A percentile compares a stretch with the other conserved stretches of the same genome.
phyloP scores from a whole-genome alignment of 2,329 filamentous ascomycete genomes.

The Fusarium bactridioides region DNA sequence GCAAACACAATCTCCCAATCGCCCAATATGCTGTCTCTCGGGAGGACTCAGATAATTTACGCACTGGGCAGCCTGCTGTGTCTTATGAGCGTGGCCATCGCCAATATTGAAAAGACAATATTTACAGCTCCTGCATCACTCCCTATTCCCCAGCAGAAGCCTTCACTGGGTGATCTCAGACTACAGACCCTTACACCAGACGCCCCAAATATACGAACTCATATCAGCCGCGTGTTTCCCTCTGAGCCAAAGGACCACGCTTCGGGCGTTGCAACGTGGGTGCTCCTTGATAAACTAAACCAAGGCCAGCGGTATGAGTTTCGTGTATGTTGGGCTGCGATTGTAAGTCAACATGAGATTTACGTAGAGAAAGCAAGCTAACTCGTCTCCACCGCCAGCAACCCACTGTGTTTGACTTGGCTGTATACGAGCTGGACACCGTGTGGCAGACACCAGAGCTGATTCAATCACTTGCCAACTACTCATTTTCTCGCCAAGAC shows the following conservation, averaged over 20 bases:
- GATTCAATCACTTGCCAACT: slow-evolving; percentile 69
- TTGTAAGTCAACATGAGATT: slow-evolving; percentile 64
- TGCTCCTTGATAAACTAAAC: slow-evolving; percentile 75
- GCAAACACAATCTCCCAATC: background rate
- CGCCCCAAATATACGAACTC: slow-evolving; percentile 64
- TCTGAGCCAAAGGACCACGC: slow-evolving; percentile 51
- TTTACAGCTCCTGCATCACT: slow-evolving; percentile 75
- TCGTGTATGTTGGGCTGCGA: slow-evolving; percentile 91
- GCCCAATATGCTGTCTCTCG: slow-evolving; percentile 11
- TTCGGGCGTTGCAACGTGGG: slow-evolving; percentile 76
- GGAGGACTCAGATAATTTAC: background rate
- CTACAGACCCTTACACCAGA: slow-evolving; percentile 71
- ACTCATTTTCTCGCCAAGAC: slow-evolving; percentile 61
- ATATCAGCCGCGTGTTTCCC: slow-evolving; percentile 74
- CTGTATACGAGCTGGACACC: slow-evolving; percentile 67
- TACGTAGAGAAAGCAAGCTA: background rate
- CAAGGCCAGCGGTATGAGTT: slow-evolving; percentile 85
- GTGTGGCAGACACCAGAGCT: slow-evolving; percentile 71
- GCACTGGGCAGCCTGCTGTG: slow-evolving; percentile 26
- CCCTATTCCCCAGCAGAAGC: slow-evolving; percentile 56
- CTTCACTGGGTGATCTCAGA: slow-evolving; percentile 61
- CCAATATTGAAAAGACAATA: slow-evolving; percentile 91
- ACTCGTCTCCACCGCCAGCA: slow-evolving; percentile 63
- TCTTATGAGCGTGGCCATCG: slow-evolving; percentile 45
- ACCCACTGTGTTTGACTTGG: slow-evolving; percentile 81